phyloP scores from a whole-genome alignment of 306 rosid genomes.

The Pterocarpus macrocarpus region DNA sequence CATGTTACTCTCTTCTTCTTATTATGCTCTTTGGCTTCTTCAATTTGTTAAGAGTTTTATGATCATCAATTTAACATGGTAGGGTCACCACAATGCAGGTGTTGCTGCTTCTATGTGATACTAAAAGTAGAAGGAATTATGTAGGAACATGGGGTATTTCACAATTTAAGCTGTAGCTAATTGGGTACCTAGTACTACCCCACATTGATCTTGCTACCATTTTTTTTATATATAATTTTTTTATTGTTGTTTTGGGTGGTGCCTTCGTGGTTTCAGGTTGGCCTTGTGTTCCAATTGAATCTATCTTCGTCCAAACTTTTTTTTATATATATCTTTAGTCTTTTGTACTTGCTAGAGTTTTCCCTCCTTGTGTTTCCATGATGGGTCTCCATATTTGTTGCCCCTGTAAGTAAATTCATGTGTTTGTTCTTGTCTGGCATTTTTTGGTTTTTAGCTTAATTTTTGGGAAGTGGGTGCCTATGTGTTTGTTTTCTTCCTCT shows the following conservation, averaged over 20 bases:
- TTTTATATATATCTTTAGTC: slow-evolving; percentile 14
- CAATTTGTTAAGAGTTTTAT: slow-evolving; percentile 5
- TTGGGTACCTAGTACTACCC: slow-evolving; percentile 35
- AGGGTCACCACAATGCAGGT: slow-evolving; percentile 21
- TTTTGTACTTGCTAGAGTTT: slow-evolving; percentile 15
- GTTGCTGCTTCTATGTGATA: background rate
- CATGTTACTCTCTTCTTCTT: slow-evolving; percentile 44
- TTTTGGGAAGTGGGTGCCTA: slow-evolving; percentile 47
- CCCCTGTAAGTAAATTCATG: background rate
- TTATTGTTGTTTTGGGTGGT: slow-evolving; percentile 22
- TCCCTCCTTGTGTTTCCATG: background rate
- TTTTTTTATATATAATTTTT: slow-evolving; percentile 1
- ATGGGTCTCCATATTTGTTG: background rate
- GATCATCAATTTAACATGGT: background rate
- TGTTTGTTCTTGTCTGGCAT: background rate
- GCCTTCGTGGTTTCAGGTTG: slow-evolving; percentile 47
- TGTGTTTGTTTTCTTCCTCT: slow-evolving; percentile 23
- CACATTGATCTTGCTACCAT: slow-evolving; percentile 27
- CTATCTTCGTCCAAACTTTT: slow-evolving; percentile 33
- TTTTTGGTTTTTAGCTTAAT: slow-evolving; percentile 7
- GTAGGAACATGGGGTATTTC: slow-evolving; percentile 7
- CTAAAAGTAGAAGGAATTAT: background rate
- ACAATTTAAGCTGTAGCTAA: background rate
- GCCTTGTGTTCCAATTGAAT: slow-evolving; percentile 49
- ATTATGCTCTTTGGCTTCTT: background rate